Conservation (phyloP, 176 grass and related monocot species). For the bread wheat (Triticum aestivum) region IWGSC_CS_RefSeq_v2.1 NC_057808.1:421287945-421288444, state of each 20-base stretch:
- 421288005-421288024: slow-evolving; percentile 60
- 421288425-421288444: slow-evolving; percentile 62
- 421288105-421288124: too few relatives aligned
- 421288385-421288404: slow-evolving; percentile 82
- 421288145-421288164: too few relatives aligned
- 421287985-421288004: slow-evolving; percentile 37
- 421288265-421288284: not conserved
- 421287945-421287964: slow-evolving; percentile 45
- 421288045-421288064: not conserved
- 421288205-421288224: not conserved
- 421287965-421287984: slow-evolving; percentile 28
- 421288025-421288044: slow-evolving; percentile 18
- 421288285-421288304: not conserved
- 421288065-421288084: slow-evolving; percentile 16
- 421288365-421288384: slow-evolving; percentile 52
- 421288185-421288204: not conserved
- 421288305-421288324: not conserved
- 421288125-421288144: too few relatives aligned
- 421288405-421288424: slow-evolving; percentile 81
- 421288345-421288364: not conserved
- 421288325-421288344: not conserved
- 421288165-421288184: not conserved
- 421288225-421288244: not conserved
- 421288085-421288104: not conserved
- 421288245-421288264: not conserved